phyloP scores from a whole-genome alignment of 164 flowering plant species.

The Malania oleifera region DNA sequence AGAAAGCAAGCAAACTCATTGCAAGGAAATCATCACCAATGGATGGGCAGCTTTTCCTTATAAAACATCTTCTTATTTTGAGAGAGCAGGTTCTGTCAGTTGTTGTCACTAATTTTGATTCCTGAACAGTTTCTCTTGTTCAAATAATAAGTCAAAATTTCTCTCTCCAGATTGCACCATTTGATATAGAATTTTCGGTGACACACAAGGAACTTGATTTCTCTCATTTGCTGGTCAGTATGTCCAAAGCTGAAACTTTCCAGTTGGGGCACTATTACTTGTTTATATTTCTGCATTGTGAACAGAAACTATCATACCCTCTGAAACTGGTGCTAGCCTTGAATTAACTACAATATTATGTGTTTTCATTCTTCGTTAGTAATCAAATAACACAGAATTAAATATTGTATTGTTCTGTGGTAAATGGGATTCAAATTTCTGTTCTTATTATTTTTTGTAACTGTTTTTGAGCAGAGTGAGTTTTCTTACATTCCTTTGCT shows the following conservation, averaged over 20 bases:
- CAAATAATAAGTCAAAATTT: conserved; percentile 9
- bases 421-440: too few relatives aligned
- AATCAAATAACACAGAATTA: too few relatives aligned
- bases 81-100: conserved; percentile 73
- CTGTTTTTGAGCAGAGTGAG: too few relatives aligned
- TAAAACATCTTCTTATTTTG: conserved; percentile 84
- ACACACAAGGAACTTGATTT: conserved; percentile 98
- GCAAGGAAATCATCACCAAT: conserved; percentile 69
- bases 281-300: background rate
- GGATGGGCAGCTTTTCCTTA: conserved; percentile 96
- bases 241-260: background rate
- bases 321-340: background rate
- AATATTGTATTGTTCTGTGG: too few relatives aligned
- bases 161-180: conserved; percentile 80
- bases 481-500: too few relatives aligned
- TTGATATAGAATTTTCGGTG: conserved; percentile 94
- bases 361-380: too few relatives aligned
- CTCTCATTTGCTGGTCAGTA: conserved; percentile 95
- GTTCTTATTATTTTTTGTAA: too few relatives aligned
- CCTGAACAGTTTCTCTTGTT: background rate
- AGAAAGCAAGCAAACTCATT: conserved; percentile 94
- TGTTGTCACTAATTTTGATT: background rate
- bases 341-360: too few relatives aligned
- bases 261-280: background rate
- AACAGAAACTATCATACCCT: background rate